Evolutionary conservation across 306 rosid species (phyloP), one percentile per base, ranked within the genome.

Genomic region (Coriaria nepalensis): DNA sequence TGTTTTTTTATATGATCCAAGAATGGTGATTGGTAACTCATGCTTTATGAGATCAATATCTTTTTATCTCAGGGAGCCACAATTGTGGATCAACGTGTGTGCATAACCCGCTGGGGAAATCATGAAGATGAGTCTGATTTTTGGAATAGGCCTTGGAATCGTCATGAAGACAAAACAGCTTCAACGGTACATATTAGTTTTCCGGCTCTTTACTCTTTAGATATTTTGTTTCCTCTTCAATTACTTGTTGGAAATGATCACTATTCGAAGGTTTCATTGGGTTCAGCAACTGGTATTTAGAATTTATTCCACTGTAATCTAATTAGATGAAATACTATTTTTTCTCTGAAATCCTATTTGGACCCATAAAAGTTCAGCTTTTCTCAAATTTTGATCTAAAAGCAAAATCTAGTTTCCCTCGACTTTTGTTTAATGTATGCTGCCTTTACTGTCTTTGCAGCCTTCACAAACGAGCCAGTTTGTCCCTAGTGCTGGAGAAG

Each of bases 71-170:
- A 90, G 97, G 97, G 93, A 47, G 97, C 97, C 47, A 73, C 95
- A 49, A 84, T 90, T 62, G 67, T 81, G 43, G 97, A 90, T 60
- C 92, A 90, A 61, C 84, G 81, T 12, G 92, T 90, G 12, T 90
- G 85, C 80, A 84, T 90, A 64, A 74, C 92, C 6, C 93, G 74
- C 59, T 90, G 97, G 97, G 97, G 97, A 35, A 78, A 77, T 10
- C 57, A 59, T 70, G 76, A 68, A 61, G 87, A 79, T 51, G 85
- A 77, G 55, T 77, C 48, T 60, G 73, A 70, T 56, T 84, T 90
- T 59, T 84, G 95, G 95, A 81, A 69, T 55, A 70, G 37, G 32
- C 63, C 90, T 39, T 41, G 73, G 2, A 7, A 50, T 62, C 52
- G 66, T 13, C 71, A 67, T 5, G 78, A 56, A 47, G 75, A 74